phyloP scores from a whole-genome alignment of 75 land plant species.

The Chamaecyparis obtusa region DNA sequence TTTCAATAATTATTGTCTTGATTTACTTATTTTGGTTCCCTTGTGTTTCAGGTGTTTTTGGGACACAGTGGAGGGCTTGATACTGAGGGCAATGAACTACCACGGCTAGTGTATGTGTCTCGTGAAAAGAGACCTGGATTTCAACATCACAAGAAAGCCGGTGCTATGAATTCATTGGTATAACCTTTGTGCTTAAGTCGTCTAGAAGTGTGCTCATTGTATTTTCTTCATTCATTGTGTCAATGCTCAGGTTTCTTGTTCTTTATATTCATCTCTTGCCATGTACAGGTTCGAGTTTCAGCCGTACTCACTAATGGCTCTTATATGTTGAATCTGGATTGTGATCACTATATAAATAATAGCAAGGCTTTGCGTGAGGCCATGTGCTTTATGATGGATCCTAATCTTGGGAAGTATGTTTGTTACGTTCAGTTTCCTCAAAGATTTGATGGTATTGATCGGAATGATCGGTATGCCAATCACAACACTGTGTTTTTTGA shows the following conservation, averaged over 20 bases:
- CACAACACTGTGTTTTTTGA: slow-evolving; percentile 98
- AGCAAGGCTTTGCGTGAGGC: slow-evolving; percentile 94
- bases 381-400: slow-evolving; percentile 98
- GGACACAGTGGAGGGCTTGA: slow-evolving; percentile 48
- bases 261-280: background rate
- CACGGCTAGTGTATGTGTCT: slow-evolving; percentile 74
- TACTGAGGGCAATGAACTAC: slow-evolving; percentile 49
- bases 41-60: slow-evolving; percentile 30
- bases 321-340: slow-evolving; percentile 78
- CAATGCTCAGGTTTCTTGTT: background rate
- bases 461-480: slow-evolving; percentile 92
- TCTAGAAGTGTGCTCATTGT: slow-evolving; percentile 11
- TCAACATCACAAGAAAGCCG: slow-evolving; percentile 84
- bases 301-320: slow-evolving; percentile 98
- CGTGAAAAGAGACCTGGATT: slow-evolving; percentile 43
- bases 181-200: background rate
- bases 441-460: slow-evolving; percentile 91
- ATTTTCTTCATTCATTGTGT: background rate
- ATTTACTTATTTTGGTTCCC: background rate
- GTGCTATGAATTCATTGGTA: slow-evolving; percentile 56
- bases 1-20: background rate
- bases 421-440: slow-evolving; percentile 99
- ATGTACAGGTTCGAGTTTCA: slow-evolving; percentile 84
- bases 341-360: slow-evolving; percentile 99
- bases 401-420: slow-evolving; percentile 81